Base-by-base conservation (phyloP, 2,329 filamentous ascomycete genomes). In the Aspergillus ochraceoroseus region DNA sequence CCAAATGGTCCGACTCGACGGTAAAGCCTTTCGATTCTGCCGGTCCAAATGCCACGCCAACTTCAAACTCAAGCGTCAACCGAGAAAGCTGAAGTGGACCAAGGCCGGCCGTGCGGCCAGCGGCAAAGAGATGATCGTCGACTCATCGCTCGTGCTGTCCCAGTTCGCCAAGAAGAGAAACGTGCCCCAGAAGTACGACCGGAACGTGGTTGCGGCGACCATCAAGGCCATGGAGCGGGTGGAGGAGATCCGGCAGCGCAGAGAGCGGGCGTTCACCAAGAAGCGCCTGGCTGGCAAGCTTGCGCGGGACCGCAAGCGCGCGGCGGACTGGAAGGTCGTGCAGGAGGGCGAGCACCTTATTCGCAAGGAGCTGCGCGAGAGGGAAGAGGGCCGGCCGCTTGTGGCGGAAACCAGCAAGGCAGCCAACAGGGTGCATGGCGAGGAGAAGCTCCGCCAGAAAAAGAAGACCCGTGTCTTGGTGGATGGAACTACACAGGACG, bases 61-160 rank as follows among this genome's bases (percentile, higher is more conserved):
- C 67, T 94, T 94, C 79, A 92, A 94, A 72, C 94, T 94, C 87
- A 95, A 95, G 84, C 83, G 92, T 54, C 95, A 96, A 71, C 89
- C 90, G 23, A 82, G 90, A 65, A 95, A 95, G 70, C 79, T 96
- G 56, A 92, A 88, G 70, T 95, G 90, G 92, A 95, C 90, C 48
- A 95, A 95, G 75, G 82, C 87, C 37, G 90, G 89, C 77, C 84
- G 88, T 61, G 83, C 83, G 63, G 79, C 83, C 12, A 83, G 85
- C 43, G 87, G 87, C 71, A 94, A 88, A 72, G 78, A 81, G 67
- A 82, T 94, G 87, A 85, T 86, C 42, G 89, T 96, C 68, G 92
- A 98, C 75, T 85, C 80, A 58, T 95, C 90, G 20, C 82, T 98
- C 46, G 58, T 71, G 15, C 61, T 71, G 12, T 67, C 64, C 23